These are phyloP conservation scores for Chlamydomonas incerta DNA, from an alignment of 139 green algal species.

Conservation along the genomic window DNA sequence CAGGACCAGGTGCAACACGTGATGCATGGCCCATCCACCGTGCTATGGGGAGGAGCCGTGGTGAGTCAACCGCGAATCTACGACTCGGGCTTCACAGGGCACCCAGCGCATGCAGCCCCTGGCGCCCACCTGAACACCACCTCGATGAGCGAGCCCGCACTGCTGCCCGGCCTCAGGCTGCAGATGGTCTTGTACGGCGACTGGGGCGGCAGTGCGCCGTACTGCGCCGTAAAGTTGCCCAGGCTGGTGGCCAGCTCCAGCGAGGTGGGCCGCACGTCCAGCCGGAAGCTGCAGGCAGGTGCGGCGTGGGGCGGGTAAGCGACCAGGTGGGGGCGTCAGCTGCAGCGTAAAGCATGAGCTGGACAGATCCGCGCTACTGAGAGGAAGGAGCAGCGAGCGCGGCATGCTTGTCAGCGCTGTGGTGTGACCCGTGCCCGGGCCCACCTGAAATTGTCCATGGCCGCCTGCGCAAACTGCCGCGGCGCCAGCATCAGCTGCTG, in stretches of 20 bases:
- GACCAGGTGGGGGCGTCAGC: constrained; percentile 36
- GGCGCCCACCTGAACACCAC: constrained; percentile 62
- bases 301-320: constrained; percentile 56
- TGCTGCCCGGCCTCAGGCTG: constrained; percentile 61
- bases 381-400: too few species aligned
- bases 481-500: background rate
- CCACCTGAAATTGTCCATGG: constrained; percentile 69
- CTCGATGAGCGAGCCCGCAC: constrained; percentile 75
- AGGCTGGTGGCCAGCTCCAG: constrained; percentile 66
- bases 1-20: background rate
- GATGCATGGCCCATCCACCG: too few species aligned
- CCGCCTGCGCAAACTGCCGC: constrained; percentile 28
- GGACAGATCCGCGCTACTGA: too few species aligned
- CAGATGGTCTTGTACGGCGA: constrained; percentile 76
- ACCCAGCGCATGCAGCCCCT: too few species aligned
- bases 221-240: constrained; percentile 80
- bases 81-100: too few species aligned
- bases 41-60: too few species aligned
- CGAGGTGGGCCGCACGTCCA: constrained; percentile 53
- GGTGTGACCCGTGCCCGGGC: too few species aligned
- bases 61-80: too few species aligned
- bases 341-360: too few species aligned
- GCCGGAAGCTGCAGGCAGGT: constrained; percentile 38
- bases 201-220: constrained; percentile 62
- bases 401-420: too few species aligned